Evolutionary conservation across 352 stramenopile genomes (phyloP).

Genomic region (Pythium folliculosum): DNA sequence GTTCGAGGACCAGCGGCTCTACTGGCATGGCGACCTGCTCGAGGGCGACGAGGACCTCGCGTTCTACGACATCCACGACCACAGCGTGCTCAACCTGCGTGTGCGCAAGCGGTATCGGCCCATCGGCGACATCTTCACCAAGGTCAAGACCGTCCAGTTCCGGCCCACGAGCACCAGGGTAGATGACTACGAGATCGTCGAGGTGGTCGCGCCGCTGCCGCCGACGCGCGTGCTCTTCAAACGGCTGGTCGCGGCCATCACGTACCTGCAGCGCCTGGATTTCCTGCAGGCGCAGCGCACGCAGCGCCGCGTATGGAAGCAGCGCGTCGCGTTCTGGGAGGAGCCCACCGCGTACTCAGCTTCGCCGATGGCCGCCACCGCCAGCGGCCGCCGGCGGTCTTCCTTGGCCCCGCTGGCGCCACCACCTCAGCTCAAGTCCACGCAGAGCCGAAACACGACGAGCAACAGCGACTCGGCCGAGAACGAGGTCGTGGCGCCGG

Average conservation of each 20-base stretch:
- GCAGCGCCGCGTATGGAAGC: slow-evolving; percentile 49
- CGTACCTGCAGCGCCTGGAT: slow-evolving; percentile 60
- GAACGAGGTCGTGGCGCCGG: slow-evolving; percentile 15
- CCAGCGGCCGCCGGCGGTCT: not conserved
- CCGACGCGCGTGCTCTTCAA: slow-evolving; percentile 57
- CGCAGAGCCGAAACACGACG: not conserved
- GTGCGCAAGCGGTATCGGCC: slow-evolving; percentile 49
- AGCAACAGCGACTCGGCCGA: not conserved
- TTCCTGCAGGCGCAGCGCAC: slow-evolving; percentile 47
- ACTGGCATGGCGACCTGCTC: slow-evolving; percentile 56
- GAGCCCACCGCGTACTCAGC: slow-evolving; percentile 5
- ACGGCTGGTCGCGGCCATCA: slow-evolving; percentile 53
- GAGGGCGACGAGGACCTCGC: slow-evolving; percentile 62
- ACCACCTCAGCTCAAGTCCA: not conserved
- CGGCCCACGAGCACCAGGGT: not conserved
- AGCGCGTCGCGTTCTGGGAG: slow-evolving; percentile 49
- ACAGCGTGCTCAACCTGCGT: slow-evolving; percentile 50
- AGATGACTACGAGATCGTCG: slow-evolving; percentile 63
- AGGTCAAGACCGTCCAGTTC: slow-evolving; percentile 61
- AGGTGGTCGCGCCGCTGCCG: slow-evolving; percentile 58
- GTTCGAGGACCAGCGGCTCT: slow-evolving; percentile 67
- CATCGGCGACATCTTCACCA: slow-evolving; percentile 68
- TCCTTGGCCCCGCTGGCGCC: not conserved
- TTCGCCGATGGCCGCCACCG: not conserved
- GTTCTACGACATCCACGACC: slow-evolving; percentile 56